Conservation (phyloP, 2,329 filamentous ascomycete species). For the Nemania sp. region DNA sequence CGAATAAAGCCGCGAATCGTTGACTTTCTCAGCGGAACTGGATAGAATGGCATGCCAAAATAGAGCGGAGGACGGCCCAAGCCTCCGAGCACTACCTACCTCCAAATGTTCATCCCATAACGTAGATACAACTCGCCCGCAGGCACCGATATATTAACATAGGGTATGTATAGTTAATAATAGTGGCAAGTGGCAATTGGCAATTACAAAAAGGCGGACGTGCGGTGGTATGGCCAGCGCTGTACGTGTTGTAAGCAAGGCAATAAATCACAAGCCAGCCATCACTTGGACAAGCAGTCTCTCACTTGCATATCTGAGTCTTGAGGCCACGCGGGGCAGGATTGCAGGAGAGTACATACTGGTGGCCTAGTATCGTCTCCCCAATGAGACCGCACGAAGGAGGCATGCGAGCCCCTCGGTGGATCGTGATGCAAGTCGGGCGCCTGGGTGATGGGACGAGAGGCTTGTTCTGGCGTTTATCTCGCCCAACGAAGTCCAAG, state of each 20-base stretch:
- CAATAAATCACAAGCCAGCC: constrained; percentile 17
- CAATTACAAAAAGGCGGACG: constrained; percentile 2
- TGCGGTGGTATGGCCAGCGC: not conserved
- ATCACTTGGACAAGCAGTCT: constrained; percentile 15
- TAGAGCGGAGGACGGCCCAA: constrained; percentile 7
- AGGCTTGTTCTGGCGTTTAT: constrained; percentile 19
- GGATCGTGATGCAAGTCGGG: constrained; percentile 28
- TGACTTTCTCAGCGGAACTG: not conserved
- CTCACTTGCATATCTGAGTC: constrained; percentile 19
- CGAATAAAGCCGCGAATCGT: not conserved
- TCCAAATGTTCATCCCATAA: not conserved
- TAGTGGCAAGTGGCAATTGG: not conserved
- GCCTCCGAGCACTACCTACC: constrained; percentile 14
- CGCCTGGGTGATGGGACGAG: constrained; percentile 20
- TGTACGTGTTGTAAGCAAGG: not conserved
- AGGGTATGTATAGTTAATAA: not conserved
- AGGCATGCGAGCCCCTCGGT: constrained; percentile 14
- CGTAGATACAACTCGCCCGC: not conserved
- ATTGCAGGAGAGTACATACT: constrained; percentile 1
- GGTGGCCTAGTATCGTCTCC: constrained; percentile 17
- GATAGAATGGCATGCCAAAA: constrained; percentile 5
- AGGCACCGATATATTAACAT: not conserved
- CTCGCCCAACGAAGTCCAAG: constrained; percentile 5
- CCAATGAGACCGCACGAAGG: constrained; percentile 24
- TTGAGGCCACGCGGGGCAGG: constrained; percentile 19